phyloP scores from a whole-genome alignment of 768 basidiomycete species.

The Phanerochaete carnosa region DNA sequence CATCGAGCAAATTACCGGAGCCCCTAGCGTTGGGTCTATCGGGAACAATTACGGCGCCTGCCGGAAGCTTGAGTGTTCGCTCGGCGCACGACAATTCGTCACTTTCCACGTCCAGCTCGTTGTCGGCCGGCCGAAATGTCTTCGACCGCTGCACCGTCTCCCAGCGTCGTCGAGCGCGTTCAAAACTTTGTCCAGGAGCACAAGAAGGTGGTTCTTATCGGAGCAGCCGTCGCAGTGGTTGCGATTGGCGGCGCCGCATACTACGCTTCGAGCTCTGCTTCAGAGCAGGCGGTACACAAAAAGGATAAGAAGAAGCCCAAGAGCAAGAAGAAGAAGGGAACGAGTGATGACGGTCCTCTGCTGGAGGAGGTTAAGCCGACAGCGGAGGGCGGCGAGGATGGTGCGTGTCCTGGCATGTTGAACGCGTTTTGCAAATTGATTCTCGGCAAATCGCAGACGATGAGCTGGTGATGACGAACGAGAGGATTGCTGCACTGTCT shows the following conservation, averaged over 20 bases:
- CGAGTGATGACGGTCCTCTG: constrained; percentile 71
- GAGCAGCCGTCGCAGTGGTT: constrained; percentile 66
- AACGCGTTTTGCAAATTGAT: constrained; percentile 2
- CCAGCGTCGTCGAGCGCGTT: constrained; percentile 54
- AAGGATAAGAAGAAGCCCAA: constrained; percentile 45
- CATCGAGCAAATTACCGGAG: background rate
- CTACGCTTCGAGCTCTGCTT: constrained; percentile 59
- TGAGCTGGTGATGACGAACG: constrained; percentile 40
- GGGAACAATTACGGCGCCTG: constrained; percentile 5
- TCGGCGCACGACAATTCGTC: constrained; percentile 8
- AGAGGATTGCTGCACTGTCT: constrained; percentile 56
- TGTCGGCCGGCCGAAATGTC: constrained; percentile 26
- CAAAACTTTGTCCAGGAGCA: constrained; percentile 73
- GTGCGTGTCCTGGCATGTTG: constrained; percentile 14
- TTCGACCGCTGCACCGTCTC: constrained; percentile 20
- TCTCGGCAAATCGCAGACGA: constrained; percentile 31
- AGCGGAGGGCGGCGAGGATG: constrained; percentile 26
- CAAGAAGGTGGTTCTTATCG: constrained; percentile 70
- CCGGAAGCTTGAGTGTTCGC: background rate
- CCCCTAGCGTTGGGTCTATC: background rate
- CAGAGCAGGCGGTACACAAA: constrained; percentile 38
- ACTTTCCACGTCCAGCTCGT: constrained; percentile 1
- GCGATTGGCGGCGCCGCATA: constrained; percentile 77
- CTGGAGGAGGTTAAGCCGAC: constrained; percentile 69
- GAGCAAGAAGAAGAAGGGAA: constrained; percentile 58